phyloP scores from a whole-genome alignment of 176 grass and related monocot genomes.

The Zea mays region DNA sequence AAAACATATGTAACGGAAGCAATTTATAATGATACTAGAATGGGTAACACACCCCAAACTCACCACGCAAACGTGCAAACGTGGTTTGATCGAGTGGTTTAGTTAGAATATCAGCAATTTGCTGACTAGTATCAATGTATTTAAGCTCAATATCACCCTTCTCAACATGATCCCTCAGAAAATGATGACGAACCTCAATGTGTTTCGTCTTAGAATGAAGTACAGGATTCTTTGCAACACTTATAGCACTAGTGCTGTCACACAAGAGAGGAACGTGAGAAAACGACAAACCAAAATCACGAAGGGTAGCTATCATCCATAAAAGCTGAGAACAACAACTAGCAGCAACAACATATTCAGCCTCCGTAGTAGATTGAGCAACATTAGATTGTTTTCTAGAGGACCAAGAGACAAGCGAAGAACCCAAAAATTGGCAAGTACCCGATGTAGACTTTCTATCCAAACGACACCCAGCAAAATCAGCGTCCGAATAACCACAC shows the following conservation, averaged over 20 bases:
- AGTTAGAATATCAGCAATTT: not conserved
- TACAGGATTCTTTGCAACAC: slow-evolving; percentile 3
- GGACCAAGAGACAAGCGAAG: slow-evolving; percentile 9
- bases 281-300: not conserved
- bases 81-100: slow-evolving; percentile 2
- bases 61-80: not conserved
- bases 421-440: no score
- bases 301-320: slow-evolving; percentile 2
- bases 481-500: not conserved
- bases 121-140: not conserved
- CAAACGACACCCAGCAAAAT: slow-evolving; percentile 3
- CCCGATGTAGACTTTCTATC: no score
- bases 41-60: slow-evolving; percentile 1
- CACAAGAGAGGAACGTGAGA: slow-evolving; percentile 1
- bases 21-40: not conserved
- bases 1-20: not conserved
- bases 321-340: slow-evolving; percentile 4
- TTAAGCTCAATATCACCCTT: slow-evolving; percentile 1
- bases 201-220: slow-evolving; percentile 1
- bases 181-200: no score
- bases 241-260: not conserved
- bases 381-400: slow-evolving; percentile 11
- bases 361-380: no score
- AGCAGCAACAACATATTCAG: slow-evolving; percentile 3
- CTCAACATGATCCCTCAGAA: not conserved